These are phyloP conservation scores for Chaetomium sp. DNA, from an alignment of 2,329 filamentous ascomycete species.

Conservation along the genomic window DNA sequence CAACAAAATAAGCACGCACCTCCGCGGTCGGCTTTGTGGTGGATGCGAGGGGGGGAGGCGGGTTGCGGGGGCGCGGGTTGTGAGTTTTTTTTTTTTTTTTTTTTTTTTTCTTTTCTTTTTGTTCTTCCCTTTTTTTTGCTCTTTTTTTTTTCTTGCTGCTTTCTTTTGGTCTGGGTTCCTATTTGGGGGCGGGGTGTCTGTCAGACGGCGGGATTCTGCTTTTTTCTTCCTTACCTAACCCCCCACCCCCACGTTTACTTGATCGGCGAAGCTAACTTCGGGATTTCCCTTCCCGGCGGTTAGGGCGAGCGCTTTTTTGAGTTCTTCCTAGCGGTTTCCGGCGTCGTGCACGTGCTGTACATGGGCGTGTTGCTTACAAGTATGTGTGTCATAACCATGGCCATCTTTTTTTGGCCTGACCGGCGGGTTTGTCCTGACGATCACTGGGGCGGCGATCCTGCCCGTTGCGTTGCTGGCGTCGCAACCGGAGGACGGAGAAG, in stretches of 20 bases:
- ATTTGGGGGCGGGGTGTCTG: neutral
- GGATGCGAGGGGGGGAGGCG: slow-evolving; percentile 7
- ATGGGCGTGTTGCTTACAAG: neutral
- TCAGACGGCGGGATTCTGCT: neutral
- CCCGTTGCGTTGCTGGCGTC: neutral
- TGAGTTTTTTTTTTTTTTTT: neutral
- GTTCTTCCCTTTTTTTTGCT: neutral
- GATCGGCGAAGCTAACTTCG: neutral
- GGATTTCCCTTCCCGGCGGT: neutral
- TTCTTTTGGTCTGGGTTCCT: neutral
- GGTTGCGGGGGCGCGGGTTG: neutral
- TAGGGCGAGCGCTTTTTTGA: slow-evolving; percentile 10
- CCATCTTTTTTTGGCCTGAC: slow-evolving; percentile 15
- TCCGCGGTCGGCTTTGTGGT: slow-evolving; percentile 1
- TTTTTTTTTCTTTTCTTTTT: neutral
- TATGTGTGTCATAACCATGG: neutral
- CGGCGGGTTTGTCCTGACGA: neutral
- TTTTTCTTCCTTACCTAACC: neutral
- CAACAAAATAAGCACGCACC: neutral
- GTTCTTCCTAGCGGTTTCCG: neutral
- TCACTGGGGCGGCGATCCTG: neutral
- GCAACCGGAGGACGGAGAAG: slow-evolving; percentile 7
- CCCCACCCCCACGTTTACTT: neutral
- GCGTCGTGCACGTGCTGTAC: slow-evolving; percentile 14
- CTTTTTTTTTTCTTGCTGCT: neutral